phyloP scores from a whole-genome alignment of 106 monocot genomes.

The Dendrobium officinale region DNA sequence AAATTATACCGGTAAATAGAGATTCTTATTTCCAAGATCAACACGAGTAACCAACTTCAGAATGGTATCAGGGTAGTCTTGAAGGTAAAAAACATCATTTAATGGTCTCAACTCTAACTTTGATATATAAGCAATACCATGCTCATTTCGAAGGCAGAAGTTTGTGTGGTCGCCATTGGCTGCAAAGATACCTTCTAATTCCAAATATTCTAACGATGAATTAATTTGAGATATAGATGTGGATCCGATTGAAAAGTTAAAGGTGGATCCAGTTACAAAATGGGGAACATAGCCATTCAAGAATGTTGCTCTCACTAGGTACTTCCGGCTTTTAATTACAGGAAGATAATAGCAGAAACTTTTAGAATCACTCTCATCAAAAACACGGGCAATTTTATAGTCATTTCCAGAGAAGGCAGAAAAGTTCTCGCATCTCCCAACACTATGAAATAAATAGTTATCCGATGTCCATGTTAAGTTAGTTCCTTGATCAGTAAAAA shows the following conservation, averaged over 20 bases:
- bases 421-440: constrained; percentile 18
- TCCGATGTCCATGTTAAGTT: constrained; percentile 26
- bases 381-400: constrained; percentile 10
- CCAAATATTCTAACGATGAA: constrained; percentile 14
- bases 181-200: constrained; percentile 22
- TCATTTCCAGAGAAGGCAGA: constrained; percentile 3
- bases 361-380: constrained; percentile 4
- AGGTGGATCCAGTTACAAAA: constrained; percentile 4
- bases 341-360: constrained; percentile 26
- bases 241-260: constrained; percentile 28
- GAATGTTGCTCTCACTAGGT: constrained; percentile 27
- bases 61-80: constrained; percentile 9
- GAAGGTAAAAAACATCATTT: constrained; percentile 14
- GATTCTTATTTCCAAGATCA: constrained; percentile 27
- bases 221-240: constrained; percentile 25
- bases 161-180: constrained; percentile 15
- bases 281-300: background rate
- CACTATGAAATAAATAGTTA: constrained; percentile 11
- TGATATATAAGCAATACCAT: constrained; percentile 32
- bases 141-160: constrained; percentile 16
- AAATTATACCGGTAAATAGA: constrained; percentile 21
- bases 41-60: constrained; percentile 25
- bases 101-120: constrained; percentile 30
- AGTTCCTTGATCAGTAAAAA: constrained; percentile 14
- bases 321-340: constrained; percentile 13